A percentile compares a stretch with the other conserved stretches of the same genome.
Evolutionary conservation across 2,329 filamentous ascomycete species (phyloP).

Genomic region (Zopfia rhizophila): DNA sequence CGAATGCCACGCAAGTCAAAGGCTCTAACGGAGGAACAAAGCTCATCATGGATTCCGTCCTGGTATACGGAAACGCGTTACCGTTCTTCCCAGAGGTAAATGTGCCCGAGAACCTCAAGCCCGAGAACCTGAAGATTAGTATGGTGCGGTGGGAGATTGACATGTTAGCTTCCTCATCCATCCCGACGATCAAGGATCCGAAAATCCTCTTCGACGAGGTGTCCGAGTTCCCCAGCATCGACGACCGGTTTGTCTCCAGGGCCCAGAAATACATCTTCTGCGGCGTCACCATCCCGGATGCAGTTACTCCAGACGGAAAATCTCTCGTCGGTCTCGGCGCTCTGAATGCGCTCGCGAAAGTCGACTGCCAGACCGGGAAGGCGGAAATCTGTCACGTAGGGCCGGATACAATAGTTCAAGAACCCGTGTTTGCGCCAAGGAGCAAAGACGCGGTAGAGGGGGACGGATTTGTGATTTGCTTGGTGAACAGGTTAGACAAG

Average conservation of each 20-base stretch:
- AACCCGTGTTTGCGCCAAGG: constrained; percentile 61
- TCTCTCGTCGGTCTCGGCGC: no score
- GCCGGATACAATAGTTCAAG: constrained; percentile 55
- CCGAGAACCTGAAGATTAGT: constrained; percentile 47
- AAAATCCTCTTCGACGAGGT: constrained; percentile 42
- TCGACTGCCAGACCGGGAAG: constrained; percentile 24
- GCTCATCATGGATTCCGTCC: constrained; percentile 40
- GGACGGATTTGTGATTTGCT: constrained; percentile 58
- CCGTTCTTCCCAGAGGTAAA: constrained; percentile 44
- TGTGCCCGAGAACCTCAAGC: constrained; percentile 31
- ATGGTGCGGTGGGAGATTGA: constrained; percentile 52
- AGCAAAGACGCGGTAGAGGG: constrained; percentile 53
- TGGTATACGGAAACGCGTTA: constrained; percentile 48
- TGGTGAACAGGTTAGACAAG: constrained; percentile 58
- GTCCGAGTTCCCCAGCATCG: constrained; percentile 51
- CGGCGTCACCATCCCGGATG: no score
- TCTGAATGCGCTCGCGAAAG: constrained; percentile 17
- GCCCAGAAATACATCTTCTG: constrained; percentile 42
- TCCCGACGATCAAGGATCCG: constrained; percentile 36
- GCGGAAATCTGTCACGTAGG: constrained; percentile 38
- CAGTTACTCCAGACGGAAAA: no score
- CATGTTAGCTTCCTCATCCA: no score
- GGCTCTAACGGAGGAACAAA: constrained; percentile 34
- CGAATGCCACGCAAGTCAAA: constrained; percentile 48
- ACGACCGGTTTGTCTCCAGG: constrained; percentile 51